Base-by-base conservation (phyloP, 192 early-diverging fungal species). In the Chytriomyces sp. region DNA sequence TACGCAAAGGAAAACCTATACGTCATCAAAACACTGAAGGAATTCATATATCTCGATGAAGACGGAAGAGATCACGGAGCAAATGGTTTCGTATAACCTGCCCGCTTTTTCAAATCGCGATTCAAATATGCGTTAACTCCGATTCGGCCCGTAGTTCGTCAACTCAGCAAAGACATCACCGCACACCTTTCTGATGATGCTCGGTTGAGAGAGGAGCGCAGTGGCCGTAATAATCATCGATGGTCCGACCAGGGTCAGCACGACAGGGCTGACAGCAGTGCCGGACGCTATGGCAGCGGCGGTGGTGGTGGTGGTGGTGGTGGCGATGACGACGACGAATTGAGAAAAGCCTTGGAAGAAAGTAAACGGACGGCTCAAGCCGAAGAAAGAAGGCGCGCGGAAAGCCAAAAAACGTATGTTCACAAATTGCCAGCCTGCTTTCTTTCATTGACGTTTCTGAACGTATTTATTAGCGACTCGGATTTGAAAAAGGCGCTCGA, bases 31-130 rank as follows among this genome's bases (percentile, higher is more conserved):
- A 99, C 97, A 5, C 85, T 98, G 74, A 93, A 93, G 68, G 97
- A 99, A 85, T 99, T 97, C 83, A 96, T 97, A 77, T 93, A 94
- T 82, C 89, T 96, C 64, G 96, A 98, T 81, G 96, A 99, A 23
- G 86, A 91, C 60, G 94, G 94, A 47, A 89, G 87, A 73, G 97
- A 99, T 81, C 93, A 94, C 83, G 97, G 97, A 7, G 86, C 86
- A 6, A 96, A 97, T 81, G 92, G 94, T 95, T 75, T 43, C 64
- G 35, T 45, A 23, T 35, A 35, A 35, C 35, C 35, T 35, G 35
- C 35, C 35, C 1, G 35, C 35, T 35, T 35, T 35, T 35, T 35
- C 35, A 23, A 62, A 28, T 16, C 6, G 24, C 69, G 77, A 26
- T 53, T 20, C 35, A 35, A 35, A 35, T 4, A 35, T 35, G 35